Evolutionary conservation across 352 stramenopile species (phyloP).

Genomic region (Elongisporangium anandrum): DNA sequence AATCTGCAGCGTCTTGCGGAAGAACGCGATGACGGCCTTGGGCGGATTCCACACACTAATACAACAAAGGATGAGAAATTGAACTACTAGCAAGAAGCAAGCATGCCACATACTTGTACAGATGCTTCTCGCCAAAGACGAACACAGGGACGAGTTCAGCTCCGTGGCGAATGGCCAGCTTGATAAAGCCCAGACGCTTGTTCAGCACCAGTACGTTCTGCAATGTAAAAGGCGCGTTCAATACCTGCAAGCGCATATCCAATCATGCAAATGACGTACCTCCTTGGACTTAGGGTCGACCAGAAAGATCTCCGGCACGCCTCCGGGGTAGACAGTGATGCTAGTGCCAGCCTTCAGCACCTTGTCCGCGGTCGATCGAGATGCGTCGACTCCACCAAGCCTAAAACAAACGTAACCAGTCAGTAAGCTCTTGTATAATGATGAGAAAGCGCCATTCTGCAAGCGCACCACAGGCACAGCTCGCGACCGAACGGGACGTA

Average conservation of each 20-base stretch:
- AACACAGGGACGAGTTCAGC: constrained; percentile 74
- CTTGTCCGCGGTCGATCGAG: constrained; percentile 65
- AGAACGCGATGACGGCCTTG: constrained; percentile 50
- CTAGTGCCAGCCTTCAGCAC: constrained; percentile 63
- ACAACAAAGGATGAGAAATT: too few relatives aligned
- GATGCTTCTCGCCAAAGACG: constrained; percentile 78
- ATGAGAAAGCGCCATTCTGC: too few relatives aligned
- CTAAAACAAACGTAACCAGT: constrained; percentile 3
- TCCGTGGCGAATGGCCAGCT: constrained; percentile 71
- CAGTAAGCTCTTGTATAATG: too few relatives aligned
- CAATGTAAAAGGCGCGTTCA: background rate
- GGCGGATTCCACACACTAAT: constrained; percentile 65
- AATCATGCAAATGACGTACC: constrained; percentile 12
- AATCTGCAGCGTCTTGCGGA: constrained; percentile 69
- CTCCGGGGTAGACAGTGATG: constrained; percentile 70
- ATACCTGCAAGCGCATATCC: too few relatives aligned
- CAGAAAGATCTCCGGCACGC: constrained; percentile 76
- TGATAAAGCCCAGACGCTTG: constrained; percentile 79
- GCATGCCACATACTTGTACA: constrained; percentile 52
- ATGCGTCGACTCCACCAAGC: constrained; percentile 71
- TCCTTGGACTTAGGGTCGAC: constrained; percentile 67
- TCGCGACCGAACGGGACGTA: constrained; percentile 61
- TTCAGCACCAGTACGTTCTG: constrained; percentile 69
- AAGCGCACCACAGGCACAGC: constrained; percentile 50
- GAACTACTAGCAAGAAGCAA: background rate